These are phyloP conservation scores for Leishmania mexicana DNA, from an alignment of 208 protist genomes.

Conservation along the genomic window DNA sequence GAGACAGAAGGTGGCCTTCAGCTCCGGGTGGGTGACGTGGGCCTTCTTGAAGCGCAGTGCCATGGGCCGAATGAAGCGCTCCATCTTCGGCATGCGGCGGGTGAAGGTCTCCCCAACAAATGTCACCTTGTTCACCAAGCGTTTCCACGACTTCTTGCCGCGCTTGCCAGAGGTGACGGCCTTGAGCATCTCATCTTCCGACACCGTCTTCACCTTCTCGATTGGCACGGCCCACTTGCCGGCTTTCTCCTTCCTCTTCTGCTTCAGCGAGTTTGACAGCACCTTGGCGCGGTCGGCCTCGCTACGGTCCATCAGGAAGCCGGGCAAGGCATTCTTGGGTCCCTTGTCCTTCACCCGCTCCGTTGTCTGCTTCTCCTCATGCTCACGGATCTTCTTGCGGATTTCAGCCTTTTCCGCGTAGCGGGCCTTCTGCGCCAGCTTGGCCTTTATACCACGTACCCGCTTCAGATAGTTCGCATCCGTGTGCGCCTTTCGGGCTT, in stretches of 20 bases:
- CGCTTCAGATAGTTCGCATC: slow-evolving; percentile 94
- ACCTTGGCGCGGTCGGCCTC: slow-evolving; percentile 97
- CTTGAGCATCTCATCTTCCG: slow-evolving; percentile 99
- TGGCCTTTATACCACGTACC: slow-evolving; percentile 98
- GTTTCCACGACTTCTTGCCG: slow-evolving; percentile 99
- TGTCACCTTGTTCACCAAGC: slow-evolving; percentile 99
- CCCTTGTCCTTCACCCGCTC: slow-evolving; percentile 95
- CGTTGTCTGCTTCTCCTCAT: slow-evolving; percentile 95
- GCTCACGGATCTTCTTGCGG: slow-evolving; percentile 99
- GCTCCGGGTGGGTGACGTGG: slow-evolving; percentile 99
- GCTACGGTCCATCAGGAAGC: slow-evolving; percentile 99
- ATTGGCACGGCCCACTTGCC: slow-evolving; percentile 99
- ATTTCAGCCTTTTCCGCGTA: slow-evolving; percentile 99
- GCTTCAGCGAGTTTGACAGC: slow-evolving; percentile 99
- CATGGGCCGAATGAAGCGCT: slow-evolving; percentile 99
- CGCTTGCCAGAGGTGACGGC: slow-evolving; percentile 96
- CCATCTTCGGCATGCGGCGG: slow-evolving; percentile 99
- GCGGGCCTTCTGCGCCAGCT: slow-evolving; percentile 98
- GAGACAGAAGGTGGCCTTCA: slow-evolving; percentile 99
- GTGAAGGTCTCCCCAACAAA: slow-evolving; percentile 99
- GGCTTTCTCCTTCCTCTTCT: slow-evolving; percentile 99
- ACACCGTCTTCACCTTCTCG: slow-evolving; percentile 98
- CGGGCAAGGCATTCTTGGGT: slow-evolving; percentile 98
- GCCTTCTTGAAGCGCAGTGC: slow-evolving; percentile 99
- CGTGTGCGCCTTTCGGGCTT: slow-evolving; percentile 96